These are phyloP conservation scores for Volvariella surrecta DNA, from an alignment of 1,284 basidiomycete species.

Conservation along the genomic window DNA sequence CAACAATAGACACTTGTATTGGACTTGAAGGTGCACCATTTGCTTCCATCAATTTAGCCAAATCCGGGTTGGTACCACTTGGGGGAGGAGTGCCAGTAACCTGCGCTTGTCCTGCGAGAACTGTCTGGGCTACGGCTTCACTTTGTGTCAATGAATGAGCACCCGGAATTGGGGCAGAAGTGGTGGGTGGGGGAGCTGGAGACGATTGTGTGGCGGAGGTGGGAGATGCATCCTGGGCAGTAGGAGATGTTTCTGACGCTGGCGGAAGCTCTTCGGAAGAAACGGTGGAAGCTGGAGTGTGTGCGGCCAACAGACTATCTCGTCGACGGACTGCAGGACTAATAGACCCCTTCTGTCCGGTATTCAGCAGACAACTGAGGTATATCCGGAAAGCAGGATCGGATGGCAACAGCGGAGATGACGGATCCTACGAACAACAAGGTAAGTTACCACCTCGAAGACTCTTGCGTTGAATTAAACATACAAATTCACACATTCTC, in stretches of 20 bases:
- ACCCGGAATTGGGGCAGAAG: constrained; percentile 11
- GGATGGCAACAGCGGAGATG: constrained; percentile 58
- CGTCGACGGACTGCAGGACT: constrained; percentile 55
- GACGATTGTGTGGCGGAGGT: too few species aligned
- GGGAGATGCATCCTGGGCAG: constrained; percentile 9
- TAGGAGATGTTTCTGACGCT: constrained; percentile 7
- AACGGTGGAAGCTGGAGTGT: constrained; percentile 20
- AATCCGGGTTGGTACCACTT: constrained; percentile 21
- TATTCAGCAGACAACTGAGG: constrained; percentile 55
- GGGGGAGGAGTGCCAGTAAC: constrained; percentile 7
- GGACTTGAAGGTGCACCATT: constrained; percentile 46
- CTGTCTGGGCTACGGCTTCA: constrained; percentile 46
- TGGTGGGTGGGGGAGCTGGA: constrained; percentile 11
- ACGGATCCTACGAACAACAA: constrained; percentile 39
- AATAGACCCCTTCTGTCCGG: constrained; percentile 49
- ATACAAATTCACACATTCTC: constrained; percentile 60
- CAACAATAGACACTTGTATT: constrained; percentile 72
- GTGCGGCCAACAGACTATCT: constrained; percentile 48
- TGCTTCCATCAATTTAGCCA: constrained; percentile 29
- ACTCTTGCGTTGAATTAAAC: constrained; percentile 34
- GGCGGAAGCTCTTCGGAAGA: constrained; percentile 9
- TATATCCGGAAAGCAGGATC: constrained; percentile 67
- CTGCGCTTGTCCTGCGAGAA: constrained; percentile 32
- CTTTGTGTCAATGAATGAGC: constrained; percentile 11
- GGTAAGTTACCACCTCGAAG: constrained; percentile 2